These are phyloP conservation scores for Ceratobasidium sp. DNA, from an alignment of 1,284 basidiomycete genomes.

Conservation along the genomic window DNA sequence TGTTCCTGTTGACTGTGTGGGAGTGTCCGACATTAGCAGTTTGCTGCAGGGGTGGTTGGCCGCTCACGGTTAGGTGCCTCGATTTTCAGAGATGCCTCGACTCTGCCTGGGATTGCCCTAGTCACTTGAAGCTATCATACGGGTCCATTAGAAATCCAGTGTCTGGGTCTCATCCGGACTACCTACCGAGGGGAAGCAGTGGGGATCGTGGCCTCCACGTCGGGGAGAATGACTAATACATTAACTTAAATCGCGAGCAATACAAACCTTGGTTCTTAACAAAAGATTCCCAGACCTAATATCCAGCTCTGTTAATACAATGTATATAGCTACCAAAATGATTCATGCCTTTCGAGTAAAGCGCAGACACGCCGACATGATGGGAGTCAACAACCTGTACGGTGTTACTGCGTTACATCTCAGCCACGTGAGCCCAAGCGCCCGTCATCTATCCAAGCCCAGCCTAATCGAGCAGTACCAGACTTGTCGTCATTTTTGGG, in stretches of 20 bases:
- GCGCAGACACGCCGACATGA: constrained; percentile 71
- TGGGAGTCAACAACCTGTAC: constrained; percentile 1
- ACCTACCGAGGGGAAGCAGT: constrained; percentile 79
- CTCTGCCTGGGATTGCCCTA: constrained; percentile 69
- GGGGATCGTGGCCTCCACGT: constrained; percentile 73
- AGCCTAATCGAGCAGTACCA: constrained; percentile 13
- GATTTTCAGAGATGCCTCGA: constrained; percentile 74
- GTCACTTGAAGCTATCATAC: constrained; percentile 67
- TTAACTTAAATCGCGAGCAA: not conserved
- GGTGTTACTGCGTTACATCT: not conserved
- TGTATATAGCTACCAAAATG: constrained; percentile 27
- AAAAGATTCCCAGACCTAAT: constrained; percentile 83
- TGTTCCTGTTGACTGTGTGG: constrained; percentile 73
- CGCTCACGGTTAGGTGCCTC: constrained; percentile 75
- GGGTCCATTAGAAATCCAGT: not conserved
- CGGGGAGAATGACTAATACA: constrained; percentile 2
- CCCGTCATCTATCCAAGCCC: constrained; percentile 31
- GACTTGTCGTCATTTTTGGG: constrained; percentile 9
- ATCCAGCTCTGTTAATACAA: not conserved
- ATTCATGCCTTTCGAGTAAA: constrained; percentile 68
- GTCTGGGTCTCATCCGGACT: not conserved
- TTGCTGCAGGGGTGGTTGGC: not conserved
- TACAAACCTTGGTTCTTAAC: constrained; percentile 72
- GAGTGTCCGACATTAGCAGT: constrained; percentile 24
- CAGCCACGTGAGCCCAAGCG: constrained; percentile 23